Evolutionary conservation across 495 filamentous ascomycete genomes (phyloP), one percentile per base, ranked within the genome.

Genomic region (Xylaria palmicola): DNA sequence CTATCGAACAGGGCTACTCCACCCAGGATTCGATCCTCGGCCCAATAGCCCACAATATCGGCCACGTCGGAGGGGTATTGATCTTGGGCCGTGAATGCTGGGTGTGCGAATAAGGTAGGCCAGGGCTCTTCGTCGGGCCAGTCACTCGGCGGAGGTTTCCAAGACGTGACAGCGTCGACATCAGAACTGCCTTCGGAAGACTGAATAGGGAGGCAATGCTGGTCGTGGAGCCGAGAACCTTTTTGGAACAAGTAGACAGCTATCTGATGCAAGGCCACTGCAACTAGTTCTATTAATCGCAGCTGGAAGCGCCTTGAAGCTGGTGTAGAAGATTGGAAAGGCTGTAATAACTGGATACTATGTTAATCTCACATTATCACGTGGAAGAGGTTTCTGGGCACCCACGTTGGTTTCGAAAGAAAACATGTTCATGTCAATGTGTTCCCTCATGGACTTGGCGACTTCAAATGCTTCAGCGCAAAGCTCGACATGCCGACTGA

Each of bases 41-140:
- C 72, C 72, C 69, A 75, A 58, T 74, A 75, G 24, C 70, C 74
- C 15, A 70, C 70, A 17, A 68, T 51, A 59, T 75, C 71, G 6
- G 67, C 69, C 8, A 70, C 63, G 10, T 61, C 64, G 5, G 68
- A 48, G 15, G 71, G 69, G 48, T 74, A 76, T 32, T 67, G 64
- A 19, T 70, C 40, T 19, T 49, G 36, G n/a, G 66, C 56, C 10
- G n/a, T 3, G 40, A 71, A 74, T 19, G 30, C 58, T 2, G 6
- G 17, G 45, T 73, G 67, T 48, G 39, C 53, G 55, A 74, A 72
- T 15, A 40, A 15, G 37, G 37, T 40, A 6, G 37, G 37, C 6
- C 10, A 15, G 12, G 37, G 37, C 9, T 7, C 37, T 9, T 9
- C n/a, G 12, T 3, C 6, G 10, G 7, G 43, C 19, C 1, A 24